phyloP scores from a whole-genome alignment of 495 filamentous ascomycete species.

The Xylaria acuta region DNA sequence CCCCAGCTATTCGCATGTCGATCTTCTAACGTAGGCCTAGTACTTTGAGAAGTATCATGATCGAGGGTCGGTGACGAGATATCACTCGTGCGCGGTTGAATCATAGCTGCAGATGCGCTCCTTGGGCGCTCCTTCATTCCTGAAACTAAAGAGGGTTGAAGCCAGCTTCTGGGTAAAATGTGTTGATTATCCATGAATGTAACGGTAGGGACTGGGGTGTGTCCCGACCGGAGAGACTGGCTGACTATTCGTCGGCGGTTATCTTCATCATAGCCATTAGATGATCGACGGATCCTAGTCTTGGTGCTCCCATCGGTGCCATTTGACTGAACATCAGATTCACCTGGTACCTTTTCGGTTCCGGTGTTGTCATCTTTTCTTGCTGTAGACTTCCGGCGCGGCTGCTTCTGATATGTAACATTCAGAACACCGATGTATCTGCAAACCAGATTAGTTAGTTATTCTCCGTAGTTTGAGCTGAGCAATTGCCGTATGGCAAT shows the following conservation, averaged over 20 bases:
- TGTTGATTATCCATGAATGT: slow-evolving; percentile 95
- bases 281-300: slow-evolving; percentile 15
- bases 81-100: slow-evolving; percentile 29
- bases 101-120: slow-evolving; percentile 46
- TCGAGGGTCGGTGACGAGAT: not conserved
- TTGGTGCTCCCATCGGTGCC: slow-evolving; percentile 27
- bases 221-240: slow-evolving; percentile 65
- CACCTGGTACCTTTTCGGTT: slow-evolving; percentile 34
- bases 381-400: slow-evolving; percentile 66
- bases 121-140: slow-evolving; percentile 37
- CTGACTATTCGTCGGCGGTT: slow-evolving; percentile 72
- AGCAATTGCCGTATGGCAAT: slow-evolving; percentile 13
- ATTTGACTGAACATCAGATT: slow-evolving; percentile 35
- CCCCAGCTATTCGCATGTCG: slow-evolving; percentile 82
- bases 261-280: slow-evolving; percentile 35
- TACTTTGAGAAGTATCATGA: slow-evolving; percentile 10
- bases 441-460: slow-evolving; percentile 31
- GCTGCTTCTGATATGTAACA: slow-evolving; percentile 89
- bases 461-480: not conserved
- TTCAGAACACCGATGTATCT: slow-evolving; percentile 98
- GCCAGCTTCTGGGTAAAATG: slow-evolving; percentile 86
- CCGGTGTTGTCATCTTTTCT: slow-evolving; percentile 50
- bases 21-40: slow-evolving; percentile 53
- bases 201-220: slow-evolving; percentile 78
- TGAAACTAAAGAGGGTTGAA: slow-evolving; percentile 47